Percentiles rank a stretch among this genome's conserved stretches.
phyloP scores from a whole-genome alignment of 2,329 filamentous ascomycete genomes.

The Penicillium hordei region DNA sequence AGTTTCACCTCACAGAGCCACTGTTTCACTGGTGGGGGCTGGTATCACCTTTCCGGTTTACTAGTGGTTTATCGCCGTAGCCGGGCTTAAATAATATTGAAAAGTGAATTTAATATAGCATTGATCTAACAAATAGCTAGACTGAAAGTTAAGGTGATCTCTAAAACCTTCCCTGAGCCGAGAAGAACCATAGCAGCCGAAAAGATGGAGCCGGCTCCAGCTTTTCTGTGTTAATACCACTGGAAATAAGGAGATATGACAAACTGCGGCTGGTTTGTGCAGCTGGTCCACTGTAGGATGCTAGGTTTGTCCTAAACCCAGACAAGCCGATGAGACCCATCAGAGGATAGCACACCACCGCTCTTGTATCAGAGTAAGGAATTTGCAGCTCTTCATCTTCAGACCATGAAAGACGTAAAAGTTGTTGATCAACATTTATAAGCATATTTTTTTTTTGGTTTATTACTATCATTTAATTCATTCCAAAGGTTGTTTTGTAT shows the following conservation, averaged over 20 bases:
- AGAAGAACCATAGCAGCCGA: not conserved
- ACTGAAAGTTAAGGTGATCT: not conserved
- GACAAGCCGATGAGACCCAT: not conserved
- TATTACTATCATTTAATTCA: not conserved
- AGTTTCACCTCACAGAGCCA: slow-evolving; percentile 3
- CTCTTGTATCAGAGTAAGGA: not conserved
- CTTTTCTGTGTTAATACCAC: not conserved
- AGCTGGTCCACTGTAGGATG: not conserved
- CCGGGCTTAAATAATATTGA: not conserved
- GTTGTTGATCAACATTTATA: not conserved
- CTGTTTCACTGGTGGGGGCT: slow-evolving; percentile 17
- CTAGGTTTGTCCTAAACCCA: not conserved
- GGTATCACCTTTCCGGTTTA: not conserved
- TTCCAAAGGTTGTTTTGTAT: not conserved
- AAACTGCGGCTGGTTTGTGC: not conserved
- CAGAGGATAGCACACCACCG: not conserved
- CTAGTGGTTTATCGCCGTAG: no score
- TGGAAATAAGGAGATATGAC: not conserved
- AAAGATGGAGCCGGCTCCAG: not conserved
- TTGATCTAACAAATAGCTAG: not conserved
- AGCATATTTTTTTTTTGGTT: not conserved
- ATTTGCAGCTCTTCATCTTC: not conserved
- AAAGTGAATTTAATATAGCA: not conserved
- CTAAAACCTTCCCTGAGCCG: not conserved
- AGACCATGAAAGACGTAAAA: not conserved